These are phyloP conservation scores for Geotrichum ghanense DNA, from an alignment of 805 yeast genomes.

Conservation along the genomic window DNA sequence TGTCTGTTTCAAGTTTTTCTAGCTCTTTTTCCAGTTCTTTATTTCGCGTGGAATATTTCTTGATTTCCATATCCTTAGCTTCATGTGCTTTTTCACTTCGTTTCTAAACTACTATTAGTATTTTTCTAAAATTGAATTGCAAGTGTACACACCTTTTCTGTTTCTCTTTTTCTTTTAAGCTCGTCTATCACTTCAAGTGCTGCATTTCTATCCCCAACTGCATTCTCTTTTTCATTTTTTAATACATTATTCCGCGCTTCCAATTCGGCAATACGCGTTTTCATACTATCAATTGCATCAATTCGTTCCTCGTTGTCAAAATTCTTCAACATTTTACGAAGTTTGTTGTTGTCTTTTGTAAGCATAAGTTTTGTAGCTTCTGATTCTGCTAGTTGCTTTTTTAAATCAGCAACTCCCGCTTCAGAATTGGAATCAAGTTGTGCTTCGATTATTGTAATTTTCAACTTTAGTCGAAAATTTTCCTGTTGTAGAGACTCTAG, in stretches of 20 bases:
- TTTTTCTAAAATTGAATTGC: not conserved
- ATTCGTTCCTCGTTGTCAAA: conserved; percentile 3
- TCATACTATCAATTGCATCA: not conserved
- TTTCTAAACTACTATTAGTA: not conserved
- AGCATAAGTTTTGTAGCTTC: not conserved
- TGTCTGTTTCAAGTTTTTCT: too few relatives aligned
- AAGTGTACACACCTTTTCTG: not conserved
- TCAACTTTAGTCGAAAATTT: conserved; percentile 1
- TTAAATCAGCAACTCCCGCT: not conserved
- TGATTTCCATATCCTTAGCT: not conserved
- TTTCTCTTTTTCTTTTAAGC: not conserved
- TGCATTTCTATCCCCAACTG: not conserved
- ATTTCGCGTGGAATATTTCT: too few relatives aligned
- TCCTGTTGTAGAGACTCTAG: not conserved
- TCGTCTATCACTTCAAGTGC: not conserved
- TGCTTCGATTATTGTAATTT: not conserved
- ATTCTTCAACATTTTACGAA: not conserved
- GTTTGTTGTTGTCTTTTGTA: not conserved
- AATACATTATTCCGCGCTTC: not conserved
- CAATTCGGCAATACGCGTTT: not conserved
- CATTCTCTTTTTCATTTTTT: not conserved
- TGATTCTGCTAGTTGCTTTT: conserved; percentile 1
- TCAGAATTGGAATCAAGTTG: not conserved
- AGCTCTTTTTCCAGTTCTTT: too few relatives aligned
- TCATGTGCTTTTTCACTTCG: not conserved